Evolutionary conservation across 306 rosid genomes (phyloP), one percentile per base, ranked within the genome.

Genomic region (Gastrolobium villosum): DNA sequence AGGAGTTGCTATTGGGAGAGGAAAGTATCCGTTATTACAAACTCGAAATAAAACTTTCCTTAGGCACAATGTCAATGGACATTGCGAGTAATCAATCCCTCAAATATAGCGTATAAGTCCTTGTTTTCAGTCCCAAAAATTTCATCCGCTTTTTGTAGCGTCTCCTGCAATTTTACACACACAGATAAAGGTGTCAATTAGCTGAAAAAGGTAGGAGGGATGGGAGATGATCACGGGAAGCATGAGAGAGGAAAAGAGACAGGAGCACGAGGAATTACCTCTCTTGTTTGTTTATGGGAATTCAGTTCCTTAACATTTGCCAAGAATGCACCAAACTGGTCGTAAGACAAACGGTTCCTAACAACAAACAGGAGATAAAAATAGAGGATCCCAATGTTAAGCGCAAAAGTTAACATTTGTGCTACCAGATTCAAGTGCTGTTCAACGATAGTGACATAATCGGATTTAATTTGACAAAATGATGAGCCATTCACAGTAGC

Each of bases 311-410:
- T 95, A 3, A 96, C 99, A 85, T 89, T 96, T 70, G 96, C 89
- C 72, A 96, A 80, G 83, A 96, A 96, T 77, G 97, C 90, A 76
- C 99, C 89, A 83, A 96, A 96, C 77, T 93, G 98, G 85, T 93
- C 99, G 49, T 96, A 95, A 11, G 99, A 95, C 89, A 95, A 79
- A 11, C 99, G 98, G 78, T 88, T 91, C 98, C 99, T 95, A 74
- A 76, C 8, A 43, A 70, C 74, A 79, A 60, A 80, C 71, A 37
- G 3, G 20, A 56, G 11, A 82, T 44, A 5, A 80, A 80, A 30
- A 34, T 35, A 50, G 45, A 41, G 11, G 56, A 48, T 48, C n/a
- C 15, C 10, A 43, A 40, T 10, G 11, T 48, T 7, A 67, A 49
- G 54, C 49, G 20, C 36, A 61, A 32, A 71, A 39, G 50, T 36